phyloP scores from a whole-genome alignment of 139 green algal species.

The Ostreobium quekettii region DNA sequence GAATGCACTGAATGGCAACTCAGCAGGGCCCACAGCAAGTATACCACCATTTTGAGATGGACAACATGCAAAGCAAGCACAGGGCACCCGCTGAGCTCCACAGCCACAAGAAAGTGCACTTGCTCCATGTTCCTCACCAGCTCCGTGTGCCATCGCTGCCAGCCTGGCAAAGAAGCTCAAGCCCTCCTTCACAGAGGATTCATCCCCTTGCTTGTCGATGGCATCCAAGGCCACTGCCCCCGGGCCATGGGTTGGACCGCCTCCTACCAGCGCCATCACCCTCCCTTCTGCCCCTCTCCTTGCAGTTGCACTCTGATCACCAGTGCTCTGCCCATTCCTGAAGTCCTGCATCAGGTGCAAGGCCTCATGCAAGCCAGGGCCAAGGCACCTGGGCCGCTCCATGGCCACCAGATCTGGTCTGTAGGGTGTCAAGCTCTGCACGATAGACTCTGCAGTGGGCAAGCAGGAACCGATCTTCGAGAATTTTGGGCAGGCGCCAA shows the following conservation, averaged over 20 bases:
- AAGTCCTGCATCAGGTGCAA: slow-evolving; percentile 1
- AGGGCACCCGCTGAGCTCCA: too few relatives aligned
- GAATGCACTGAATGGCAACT: too few relatives aligned
- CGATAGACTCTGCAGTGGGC: background rate
- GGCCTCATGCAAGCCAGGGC: slow-evolving; percentile 13
- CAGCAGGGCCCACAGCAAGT: too few relatives aligned
- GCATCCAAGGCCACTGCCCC: background rate
- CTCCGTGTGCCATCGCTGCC: background rate
- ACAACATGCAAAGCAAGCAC: too few relatives aligned
- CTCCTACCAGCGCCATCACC: background rate
- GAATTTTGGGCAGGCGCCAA: background rate
- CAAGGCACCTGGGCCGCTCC: slow-evolving; percentile 4
- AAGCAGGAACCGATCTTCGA: background rate
- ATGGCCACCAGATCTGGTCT: background rate
- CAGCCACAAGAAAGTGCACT: too few relatives aligned
- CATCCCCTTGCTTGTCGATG: background rate
- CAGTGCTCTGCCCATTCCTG: background rate
- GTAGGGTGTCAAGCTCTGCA: background rate
- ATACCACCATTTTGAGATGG: too few relatives aligned
- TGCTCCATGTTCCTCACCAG: too few relatives aligned
- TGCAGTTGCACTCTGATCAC: too few relatives aligned
- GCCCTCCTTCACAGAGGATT: background rate
- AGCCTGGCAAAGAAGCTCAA: slow-evolving; percentile 2
- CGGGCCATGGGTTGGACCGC: background rate
- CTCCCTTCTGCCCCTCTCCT: too few relatives aligned